Conservation (phyloP, 768 basidiomycete species). For the Tephrocybe sp. region DNA sequence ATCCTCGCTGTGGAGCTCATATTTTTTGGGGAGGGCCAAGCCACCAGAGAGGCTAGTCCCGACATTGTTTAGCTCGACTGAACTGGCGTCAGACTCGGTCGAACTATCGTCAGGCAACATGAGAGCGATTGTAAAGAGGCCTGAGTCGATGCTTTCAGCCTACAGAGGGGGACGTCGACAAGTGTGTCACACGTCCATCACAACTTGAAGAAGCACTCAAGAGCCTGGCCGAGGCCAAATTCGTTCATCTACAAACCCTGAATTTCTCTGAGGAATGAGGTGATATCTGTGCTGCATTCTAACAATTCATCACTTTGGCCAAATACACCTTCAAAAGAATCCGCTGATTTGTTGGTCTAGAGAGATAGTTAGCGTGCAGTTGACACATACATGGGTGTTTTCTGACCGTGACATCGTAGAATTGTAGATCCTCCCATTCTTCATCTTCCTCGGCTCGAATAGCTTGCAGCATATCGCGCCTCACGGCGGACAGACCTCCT, state of each 20-base stretch:
- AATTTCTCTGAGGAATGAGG: slow-evolving; percentile 58
- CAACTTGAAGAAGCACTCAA: slow-evolving; percentile 3
- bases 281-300: slow-evolving; percentile 55
- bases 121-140: not conserved
- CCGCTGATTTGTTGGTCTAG: slow-evolving; percentile 59
- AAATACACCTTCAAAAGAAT: slow-evolving; percentile 62
- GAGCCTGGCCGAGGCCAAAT: not conserved
- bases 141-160: not conserved
- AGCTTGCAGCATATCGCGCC: slow-evolving; percentile 76
- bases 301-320: slow-evolving; percentile 53
- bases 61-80: not conserved
- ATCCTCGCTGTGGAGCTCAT: slow-evolving; percentile 1
- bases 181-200: slow-evolving; percentile 14
- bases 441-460: slow-evolving; percentile 80
- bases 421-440: slow-evolving; percentile 68
- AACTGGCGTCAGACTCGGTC: slow-evolving; percentile 55
- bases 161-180: not conserved
- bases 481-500: slow-evolving; percentile 66
- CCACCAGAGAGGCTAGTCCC: not conserved
- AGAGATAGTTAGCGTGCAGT: slow-evolving; percentile 9
- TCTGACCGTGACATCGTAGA: slow-evolving; percentile 64
- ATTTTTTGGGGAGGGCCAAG: not conserved
- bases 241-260: slow-evolving; percentile 41
- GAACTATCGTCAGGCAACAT: slow-evolving; percentile 36
- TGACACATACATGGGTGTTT: not conserved